phyloP scores from a whole-genome alignment of 2,329 filamentous ascomycete species.

The Capronia epimyces region DNA sequence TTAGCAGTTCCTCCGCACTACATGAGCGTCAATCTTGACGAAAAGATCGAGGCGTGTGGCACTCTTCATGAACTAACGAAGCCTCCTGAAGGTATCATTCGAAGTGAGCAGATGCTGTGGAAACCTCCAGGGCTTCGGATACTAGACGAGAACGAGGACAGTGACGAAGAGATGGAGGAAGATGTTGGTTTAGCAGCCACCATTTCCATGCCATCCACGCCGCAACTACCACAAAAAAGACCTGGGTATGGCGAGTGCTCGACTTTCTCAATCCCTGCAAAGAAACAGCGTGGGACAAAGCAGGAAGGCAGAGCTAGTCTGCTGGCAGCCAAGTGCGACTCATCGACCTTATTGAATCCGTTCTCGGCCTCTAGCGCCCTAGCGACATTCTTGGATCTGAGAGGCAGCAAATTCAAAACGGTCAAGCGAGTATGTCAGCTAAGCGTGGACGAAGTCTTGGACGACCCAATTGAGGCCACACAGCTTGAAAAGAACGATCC shows the following conservation, averaged over 20 bases:
- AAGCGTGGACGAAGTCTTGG: constrained; percentile 6
- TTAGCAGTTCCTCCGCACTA: constrained; percentile 1
- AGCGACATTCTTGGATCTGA: constrained; percentile 24
- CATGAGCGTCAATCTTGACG: neutral
- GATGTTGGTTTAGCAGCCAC: constrained; percentile 5
- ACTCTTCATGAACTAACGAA: neutral
- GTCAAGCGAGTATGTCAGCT: neutral
- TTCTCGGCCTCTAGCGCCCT: constrained; percentile 23
- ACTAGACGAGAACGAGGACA: constrained; percentile 15
- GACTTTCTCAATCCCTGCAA: neutral
- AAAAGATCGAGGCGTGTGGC: constrained; percentile 8
- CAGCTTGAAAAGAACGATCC: constrained; percentile 4
- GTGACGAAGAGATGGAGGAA: constrained; percentile 15
- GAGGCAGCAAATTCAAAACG: constrained; percentile 25
- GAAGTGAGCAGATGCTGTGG: constrained; percentile 26
- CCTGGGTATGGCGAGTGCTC: neutral
- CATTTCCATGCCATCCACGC: neutral
- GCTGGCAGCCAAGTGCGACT: neutral
- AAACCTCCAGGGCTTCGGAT: constrained; percentile 24
- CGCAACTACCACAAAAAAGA: constrained; percentile 12
- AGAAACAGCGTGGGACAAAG: neutral
- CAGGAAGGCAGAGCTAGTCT: neutral
- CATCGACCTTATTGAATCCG: neutral
- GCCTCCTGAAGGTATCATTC: constrained; percentile 5
- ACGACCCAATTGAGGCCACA: constrained; percentile 26